Base-by-base conservation (phyloP, 2,329 filamentous ascomycete genomes). In the Colletotrichum costaricense region DNA sequence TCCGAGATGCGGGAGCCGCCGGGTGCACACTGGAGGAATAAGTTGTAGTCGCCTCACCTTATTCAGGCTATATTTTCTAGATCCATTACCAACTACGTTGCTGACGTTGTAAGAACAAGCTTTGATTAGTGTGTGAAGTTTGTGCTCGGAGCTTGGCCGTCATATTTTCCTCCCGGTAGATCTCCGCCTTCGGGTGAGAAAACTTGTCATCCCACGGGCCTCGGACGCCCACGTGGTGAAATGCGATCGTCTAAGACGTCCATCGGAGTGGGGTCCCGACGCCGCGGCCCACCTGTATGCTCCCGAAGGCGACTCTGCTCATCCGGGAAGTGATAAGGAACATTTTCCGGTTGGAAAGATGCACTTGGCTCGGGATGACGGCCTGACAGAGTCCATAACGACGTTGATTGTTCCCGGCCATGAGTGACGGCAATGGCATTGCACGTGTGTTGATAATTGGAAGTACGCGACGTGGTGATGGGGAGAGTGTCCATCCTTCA, bases 201-300 rank as follows among this genome's bases (percentile, higher is more conserved):
- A 2, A 22, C 5, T 38, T 14, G 35, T 58, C 35, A 11, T 62
- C 38, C 66, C 42, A 22, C 42, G 52, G 38, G 38, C 38, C 38
- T 42, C 38, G 14, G 54, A n/a, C 19, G 28, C 69, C 59, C 65
- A 69, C 65, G 69, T 69, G 69, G 65, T 57, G 59, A 28, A 55
- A 55, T 64, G n/a, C 65, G 38, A 16, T 62, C 65, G 14, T 63
- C 38, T 59, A n/a, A 69, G 65, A 72, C 69, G 69, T 69, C 65
- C n/a, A 63, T 46, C 52, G 65, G 58, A 12, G 69, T 63, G 38
- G 65, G 42, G 69, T 38, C n/a, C 64, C 58, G 64, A 55, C 63
- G 19, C 63, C 55, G 28, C 19, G 59, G 12, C 42, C 65, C 65
- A 63, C 58, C 24, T 24, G 19, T 54, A n/a, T 24, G 52, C 19